Base-by-base conservation (phyloP, 2,329 filamentous ascomycete genomes). In the Diplocarpon mali region DNA sequence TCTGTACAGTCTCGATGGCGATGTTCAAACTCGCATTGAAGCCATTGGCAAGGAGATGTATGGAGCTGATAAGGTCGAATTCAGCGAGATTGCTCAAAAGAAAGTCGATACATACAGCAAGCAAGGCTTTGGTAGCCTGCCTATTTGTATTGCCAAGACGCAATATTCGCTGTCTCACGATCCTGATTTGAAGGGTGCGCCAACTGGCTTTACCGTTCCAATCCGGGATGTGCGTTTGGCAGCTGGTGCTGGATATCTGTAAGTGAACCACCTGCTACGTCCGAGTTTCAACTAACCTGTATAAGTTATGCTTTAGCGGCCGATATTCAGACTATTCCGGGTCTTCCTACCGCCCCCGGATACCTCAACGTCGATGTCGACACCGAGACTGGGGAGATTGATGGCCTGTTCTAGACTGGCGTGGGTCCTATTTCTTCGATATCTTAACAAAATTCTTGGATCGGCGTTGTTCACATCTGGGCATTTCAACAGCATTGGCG, bases 321-420 rank as follows among this genome's bases (percentile, higher is more conserved):
- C 12, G 92, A 98, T 61, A 96, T 98, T 54, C 92, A 96, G 71
- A 98, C 92, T 1, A 98, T 98, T 53, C 92, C 92, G 12, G 92
- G 92, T 50, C 71, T 98, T 53, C 90, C 90, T 9, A 96, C 92
- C 8, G 90, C 90, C 15, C 92, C 90, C 8, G 92, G 92, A 10
- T 96, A 96, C 62, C 71, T 96, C 50, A 95, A 95, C 59, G 89
- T 95, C 37, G 90, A 95, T 55, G 81, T 83, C 31, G 82, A 90
- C 57, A 67, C 72, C 5, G 83, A 88, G 69, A 89, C 83, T n/a
- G 85, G 85, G 44, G 84, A 90, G 67, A 86, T 90, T 53, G 79
- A 86, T 47, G 85, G 92, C 5, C 75, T 98, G 45, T 98, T 96
- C 66, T 98, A 87, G 55, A 52, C 37, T 35, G 31, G 15, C 8